Base-by-base conservation (phyloP, 1,139 yeast genomes). In the Saccharomyces uvarum region DNA sequence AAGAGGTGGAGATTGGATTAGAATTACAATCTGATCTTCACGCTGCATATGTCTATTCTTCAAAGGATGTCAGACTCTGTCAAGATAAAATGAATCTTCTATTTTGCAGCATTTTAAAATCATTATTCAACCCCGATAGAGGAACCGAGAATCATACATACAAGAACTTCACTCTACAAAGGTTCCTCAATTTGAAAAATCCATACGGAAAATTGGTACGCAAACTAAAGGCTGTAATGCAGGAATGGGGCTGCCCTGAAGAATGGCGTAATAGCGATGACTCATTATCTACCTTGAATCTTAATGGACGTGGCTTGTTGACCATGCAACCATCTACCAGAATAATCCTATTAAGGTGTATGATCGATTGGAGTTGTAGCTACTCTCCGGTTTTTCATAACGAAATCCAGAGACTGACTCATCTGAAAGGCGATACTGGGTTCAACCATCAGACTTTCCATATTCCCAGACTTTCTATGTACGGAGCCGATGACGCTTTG, bases 1-100 rank as follows among this genome's bases (percentile, higher is more conserved):
- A 74, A 54, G 80, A 78, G 60, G 69, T 81, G 32, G 83, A 79
- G 60, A 65, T 67, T 32, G 84, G 84, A 0, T 65, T 80, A 44
- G 70, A 77, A n/a, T 63, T 79, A 41, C 26, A 24, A 24, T 24
- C 26, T 4, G 6, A 21, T 21, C 24, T 21, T 3, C 24, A 21
- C 24, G n/a, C n/a, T n/a, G n/a, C n/a, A n/a, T n/a, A n/a, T n/a
- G n/a, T n/a, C n/a, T 46, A 52, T 2, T 52, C 60, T 16, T 52
- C 53, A 4, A 59, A 58, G 26, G 62, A 60, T 5, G 55, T 64
- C 9, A 62, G 59, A n/a, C 52, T 54, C 9, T 57, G 59, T 29
- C 66, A 66, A 54, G 65, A 63, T 49, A 57, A 56, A 47, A 61
- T 67, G 63, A 64, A 67, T 51, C 57, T 64, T n/a, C 49, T 67